phyloP scores from a whole-genome alignment of 768 basidiomycete species.

The Pseudohyphozyma bogoriensis region DNA sequence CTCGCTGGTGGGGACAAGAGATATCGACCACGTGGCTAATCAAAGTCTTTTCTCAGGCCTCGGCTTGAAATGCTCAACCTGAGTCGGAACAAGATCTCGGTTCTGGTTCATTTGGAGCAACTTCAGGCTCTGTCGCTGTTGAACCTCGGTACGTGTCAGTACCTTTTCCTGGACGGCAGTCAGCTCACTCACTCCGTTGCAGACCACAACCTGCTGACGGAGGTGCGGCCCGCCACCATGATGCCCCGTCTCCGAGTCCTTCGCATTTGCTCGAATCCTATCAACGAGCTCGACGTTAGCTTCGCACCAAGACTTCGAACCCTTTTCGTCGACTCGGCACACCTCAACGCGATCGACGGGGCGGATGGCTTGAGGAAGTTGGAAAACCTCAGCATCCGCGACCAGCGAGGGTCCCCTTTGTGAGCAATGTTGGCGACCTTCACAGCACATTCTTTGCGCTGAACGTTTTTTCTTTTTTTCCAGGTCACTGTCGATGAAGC shows the following conservation, averaged over 20 bases:
- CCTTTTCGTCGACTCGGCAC: constrained; percentile 84
- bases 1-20: too few relatives aligned
- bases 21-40: too few relatives aligned
- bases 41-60: constrained; percentile 19
- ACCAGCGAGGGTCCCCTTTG: constrained; percentile 66
- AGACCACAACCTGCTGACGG: constrained; percentile 64
- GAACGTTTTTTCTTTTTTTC: too few relatives aligned
- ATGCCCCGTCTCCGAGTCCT: constrained; percentile 72
- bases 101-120: constrained; percentile 50
- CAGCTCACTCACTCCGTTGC: constrained; percentile 3
- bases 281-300: constrained; percentile 54
- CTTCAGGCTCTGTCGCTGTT: constrained; percentile 50
- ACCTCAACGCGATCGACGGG: constrained; percentile 32
- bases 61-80: constrained; percentile 71
- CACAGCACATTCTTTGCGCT: too few relatives aligned
- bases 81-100: constrained; percentile 59
- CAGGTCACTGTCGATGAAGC: constrained; percentile 38
- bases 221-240: constrained; percentile 41
- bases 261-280: constrained; percentile 69
- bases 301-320: constrained; percentile 65
- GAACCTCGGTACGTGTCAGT: constrained; percentile 60
- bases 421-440: constrained; percentile 53
- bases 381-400: constrained; percentile 83
- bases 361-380: constrained; percentile 55
- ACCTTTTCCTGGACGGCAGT: neutral